phyloP scores from a whole-genome alignment of 768 basidiomycete genomes.

The Pulveroboletus ravenelii region DNA sequence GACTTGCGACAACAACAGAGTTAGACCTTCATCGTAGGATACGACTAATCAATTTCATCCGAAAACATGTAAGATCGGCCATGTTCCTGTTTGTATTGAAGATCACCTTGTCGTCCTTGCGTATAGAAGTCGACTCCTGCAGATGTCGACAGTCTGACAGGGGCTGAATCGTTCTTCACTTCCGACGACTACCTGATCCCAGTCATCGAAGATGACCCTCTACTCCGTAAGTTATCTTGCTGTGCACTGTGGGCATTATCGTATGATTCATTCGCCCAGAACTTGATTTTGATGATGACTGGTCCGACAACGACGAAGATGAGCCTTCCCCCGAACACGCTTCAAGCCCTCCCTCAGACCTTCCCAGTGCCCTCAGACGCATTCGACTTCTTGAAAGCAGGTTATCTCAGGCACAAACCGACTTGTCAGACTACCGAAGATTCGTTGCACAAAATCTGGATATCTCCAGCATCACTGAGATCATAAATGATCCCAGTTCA shows the following conservation, averaged over 20 bases:
- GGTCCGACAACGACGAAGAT: slow-evolving; percentile 56
- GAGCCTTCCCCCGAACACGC: background rate
- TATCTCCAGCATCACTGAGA: slow-evolving; percentile 40
- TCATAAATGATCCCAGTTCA: slow-evolving; percentile 33
- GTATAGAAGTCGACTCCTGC: slow-evolving; percentile 49
- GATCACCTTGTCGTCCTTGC: slow-evolving; percentile 2
- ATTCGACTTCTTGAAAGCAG: slow-evolving; percentile 60
- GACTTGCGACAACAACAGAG: slow-evolving; percentile 33
- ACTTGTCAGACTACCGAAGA: slow-evolving; percentile 57
- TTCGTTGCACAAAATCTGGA: slow-evolving; percentile 54
- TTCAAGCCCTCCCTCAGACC: slow-evolving; percentile 24
- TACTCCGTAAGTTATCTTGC: slow-evolving; percentile 63
- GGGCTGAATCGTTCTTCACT: slow-evolving; percentile 57
- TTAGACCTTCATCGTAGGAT: slow-evolving; percentile 79
- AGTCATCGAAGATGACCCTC: slow-evolving; percentile 77
- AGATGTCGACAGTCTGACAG: slow-evolving; percentile 45
- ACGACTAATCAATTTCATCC: slow-evolving; percentile 82
- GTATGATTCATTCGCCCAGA: slow-evolving; percentile 37
- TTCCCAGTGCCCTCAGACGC: slow-evolving; percentile 35
- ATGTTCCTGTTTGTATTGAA: background rate
- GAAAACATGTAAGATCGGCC: slow-evolving; percentile 53
- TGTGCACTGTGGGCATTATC: background rate
- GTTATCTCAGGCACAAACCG: slow-evolving; percentile 52
- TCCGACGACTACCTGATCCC: slow-evolving; percentile 83
- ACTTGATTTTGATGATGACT: slow-evolving; percentile 59